phyloP scores from a whole-genome alignment of 345 rosid species.

The Arabidopsis thaliana region DNA sequence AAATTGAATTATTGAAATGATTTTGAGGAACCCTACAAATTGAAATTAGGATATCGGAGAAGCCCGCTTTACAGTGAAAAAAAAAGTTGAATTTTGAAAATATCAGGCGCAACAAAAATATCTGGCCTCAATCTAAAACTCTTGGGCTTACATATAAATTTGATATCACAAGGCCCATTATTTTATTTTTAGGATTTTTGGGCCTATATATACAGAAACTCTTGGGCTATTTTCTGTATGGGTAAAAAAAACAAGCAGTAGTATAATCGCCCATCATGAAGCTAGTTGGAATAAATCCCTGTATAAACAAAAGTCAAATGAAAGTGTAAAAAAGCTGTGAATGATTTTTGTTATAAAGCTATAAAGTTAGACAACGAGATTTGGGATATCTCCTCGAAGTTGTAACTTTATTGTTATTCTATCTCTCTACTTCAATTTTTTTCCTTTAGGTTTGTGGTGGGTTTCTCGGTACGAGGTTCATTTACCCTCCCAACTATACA shows the following conservation, averaged over 20 bases:
- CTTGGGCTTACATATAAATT: slow-evolving; percentile 18
- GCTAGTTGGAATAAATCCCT: too few relatives aligned
- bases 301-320: too few relatives aligned
- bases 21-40: neutral
- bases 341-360: neutral
- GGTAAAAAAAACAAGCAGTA: too few relatives aligned
- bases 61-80: slow-evolving; percentile 34
- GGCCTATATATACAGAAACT: too few relatives aligned
- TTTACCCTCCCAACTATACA: slow-evolving; percentile 18
- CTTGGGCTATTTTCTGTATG: neutral
- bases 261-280: too few relatives aligned
- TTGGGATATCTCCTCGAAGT: slow-evolving; percentile 37
- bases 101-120: slow-evolving; percentile 20
- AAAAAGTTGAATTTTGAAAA: slow-evolving; percentile 16
- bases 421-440: slow-evolving; percentile 22
- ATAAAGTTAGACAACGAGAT: slow-evolving; percentile 32
- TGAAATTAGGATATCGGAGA: neutral
- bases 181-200: neutral
- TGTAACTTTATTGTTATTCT: slow-evolving; percentile 17
- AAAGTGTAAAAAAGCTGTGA: neutral
- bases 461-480: slow-evolving; percentile 48
- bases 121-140: neutral
- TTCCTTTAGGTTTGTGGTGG: slow-evolving; percentile 33
- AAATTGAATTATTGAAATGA: neutral
- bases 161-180: neutral